A percentile compares a stretch with the other conserved stretches of the same genome.
Evolutionary conservation across 495 filamentous ascomycete genomes (phyloP).

Genomic region (Penicillium pulvis): DNA sequence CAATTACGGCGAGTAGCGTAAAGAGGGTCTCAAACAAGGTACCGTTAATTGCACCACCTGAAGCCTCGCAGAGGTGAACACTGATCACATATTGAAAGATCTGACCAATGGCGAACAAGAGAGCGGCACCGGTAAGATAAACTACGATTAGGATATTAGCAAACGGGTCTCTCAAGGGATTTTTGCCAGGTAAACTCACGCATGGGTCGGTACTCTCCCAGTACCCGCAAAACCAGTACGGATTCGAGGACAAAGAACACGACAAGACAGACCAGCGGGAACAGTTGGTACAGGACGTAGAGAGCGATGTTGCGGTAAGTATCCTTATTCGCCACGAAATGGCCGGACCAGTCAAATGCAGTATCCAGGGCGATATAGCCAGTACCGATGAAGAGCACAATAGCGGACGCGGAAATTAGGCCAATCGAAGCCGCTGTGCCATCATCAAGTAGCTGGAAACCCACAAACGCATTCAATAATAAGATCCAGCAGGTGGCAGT

Average conservation of each 20-base stretch:
- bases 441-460: constrained; percentile 92
- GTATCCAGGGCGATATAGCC: constrained; percentile 97
- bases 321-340: constrained; percentile 62
- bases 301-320: constrained; percentile 79
- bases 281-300: constrained; percentile 91
- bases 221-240: constrained; percentile 76
- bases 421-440: constrained; percentile 83
- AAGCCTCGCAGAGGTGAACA: constrained; percentile 81
- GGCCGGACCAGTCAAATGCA: constrained; percentile 79
- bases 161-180: background rate
- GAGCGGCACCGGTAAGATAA: constrained; percentile 69
- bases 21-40: constrained; percentile 93
- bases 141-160: constrained; percentile 49
- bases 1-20: constrained; percentile 77
- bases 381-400: constrained; percentile 79
- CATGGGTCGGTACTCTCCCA: constrained; percentile 89
- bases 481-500: constrained; percentile 88
- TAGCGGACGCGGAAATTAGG: constrained; percentile 68
- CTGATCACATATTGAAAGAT: constrained; percentile 96
- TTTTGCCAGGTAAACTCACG: constrained; percentile 47
- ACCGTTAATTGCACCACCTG: constrained; percentile 84
- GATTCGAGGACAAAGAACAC: constrained; percentile 82
- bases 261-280: constrained; percentile 84
- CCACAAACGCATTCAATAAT: constrained; percentile 87
- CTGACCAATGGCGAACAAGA: constrained; percentile 89